Percentiles rank a stretch among this genome's conserved stretches.
Conservation (phyloP, 495 filamentous ascomycete genomes). For the Podospora conica region DNA sequence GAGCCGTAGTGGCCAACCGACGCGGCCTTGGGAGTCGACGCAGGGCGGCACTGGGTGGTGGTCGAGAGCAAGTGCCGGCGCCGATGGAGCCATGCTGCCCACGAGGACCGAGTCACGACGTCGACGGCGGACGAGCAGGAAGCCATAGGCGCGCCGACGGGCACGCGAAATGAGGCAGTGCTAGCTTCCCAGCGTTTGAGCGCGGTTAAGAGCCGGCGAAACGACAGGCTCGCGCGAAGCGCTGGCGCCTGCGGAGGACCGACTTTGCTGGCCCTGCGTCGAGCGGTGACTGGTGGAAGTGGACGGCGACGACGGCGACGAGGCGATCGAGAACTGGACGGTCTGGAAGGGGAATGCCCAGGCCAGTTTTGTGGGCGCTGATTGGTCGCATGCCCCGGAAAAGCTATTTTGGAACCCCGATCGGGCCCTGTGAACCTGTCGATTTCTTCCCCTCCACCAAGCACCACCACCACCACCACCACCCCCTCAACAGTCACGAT, state of each 20-base stretch:
- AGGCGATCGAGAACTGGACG: conserved; percentile 6
- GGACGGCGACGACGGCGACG: conserved; percentile 12
- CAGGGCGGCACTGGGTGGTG: not conserved
- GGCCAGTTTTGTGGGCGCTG: conserved; percentile 8
- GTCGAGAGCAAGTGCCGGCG: not conserved
- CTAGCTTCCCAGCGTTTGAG: conserved; percentile 12
- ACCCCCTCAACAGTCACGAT: not conserved
- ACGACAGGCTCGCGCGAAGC: conserved; percentile 24
- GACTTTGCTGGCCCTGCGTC: not conserved
- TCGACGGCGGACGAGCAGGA: not conserved
- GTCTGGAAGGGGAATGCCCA: conserved; percentile 15
- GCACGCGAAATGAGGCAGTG: conserved; percentile 23
- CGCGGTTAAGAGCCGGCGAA: conserved; percentile 10
- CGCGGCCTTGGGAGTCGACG: not conserved
- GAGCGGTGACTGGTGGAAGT: not conserved
- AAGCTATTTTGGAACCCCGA: conserved; percentile 22
- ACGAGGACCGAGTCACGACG: not conserved
- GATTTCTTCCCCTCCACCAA: not conserved
- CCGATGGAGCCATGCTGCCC: not conserved
- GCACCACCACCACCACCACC: not conserved
- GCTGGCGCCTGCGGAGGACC: conserved; percentile 8
- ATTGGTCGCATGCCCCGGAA: conserved; percentile 16
- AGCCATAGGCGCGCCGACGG: not conserved
- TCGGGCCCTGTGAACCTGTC: not conserved
- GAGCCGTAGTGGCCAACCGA: conserved; percentile 13